Percentiles rank a stretch among this genome's conserved stretches.
Conservation (phyloP, 1,139 yeast genomes). For the Schizosaccharomyces versatilis region DNA sequence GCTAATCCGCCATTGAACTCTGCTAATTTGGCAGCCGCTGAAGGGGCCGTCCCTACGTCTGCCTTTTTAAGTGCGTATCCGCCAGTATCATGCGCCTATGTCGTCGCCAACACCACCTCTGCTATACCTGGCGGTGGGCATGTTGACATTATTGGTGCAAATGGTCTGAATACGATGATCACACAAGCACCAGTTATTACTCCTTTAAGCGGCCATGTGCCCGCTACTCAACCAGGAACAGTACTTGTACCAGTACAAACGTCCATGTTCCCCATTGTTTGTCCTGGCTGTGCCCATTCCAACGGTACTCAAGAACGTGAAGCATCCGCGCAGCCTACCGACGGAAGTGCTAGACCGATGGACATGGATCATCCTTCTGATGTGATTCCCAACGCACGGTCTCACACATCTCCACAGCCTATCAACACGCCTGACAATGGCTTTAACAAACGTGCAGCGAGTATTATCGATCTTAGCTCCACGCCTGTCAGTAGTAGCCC, state of each 20-base stretch:
- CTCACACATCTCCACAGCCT: too few relatives aligned
- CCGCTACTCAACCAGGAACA: not conserved
- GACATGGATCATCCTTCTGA: too few relatives aligned
- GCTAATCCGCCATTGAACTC: not conserved
- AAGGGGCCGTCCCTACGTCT: not conserved
- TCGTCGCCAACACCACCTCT: not conserved
- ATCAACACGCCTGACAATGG: too few relatives aligned
- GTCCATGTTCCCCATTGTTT: not conserved
- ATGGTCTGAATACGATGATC: too few relatives aligned
- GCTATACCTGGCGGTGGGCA: too few relatives aligned
- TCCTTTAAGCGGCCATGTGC: too few relatives aligned
- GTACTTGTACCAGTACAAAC: not conserved
- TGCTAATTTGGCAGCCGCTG: not conserved
- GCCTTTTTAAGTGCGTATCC: not conserved
- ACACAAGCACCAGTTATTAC: too few relatives aligned
- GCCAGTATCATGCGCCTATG: not conserved
- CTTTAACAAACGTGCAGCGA: too few relatives aligned
- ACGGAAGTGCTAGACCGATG: not conserved
- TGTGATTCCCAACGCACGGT: too few relatives aligned
- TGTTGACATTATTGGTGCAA: too few relatives aligned
- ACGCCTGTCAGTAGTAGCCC: too few relatives aligned
- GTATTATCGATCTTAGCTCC: too few relatives aligned
- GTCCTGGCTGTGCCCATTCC: constrained; percentile 1
- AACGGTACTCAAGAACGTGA: not conserved
- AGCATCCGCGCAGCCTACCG: not conserved